Evolutionary conservation across 2,329 filamentous ascomycete species (phyloP).

Genomic region (Dothidotthia symphoricarpi): DNA sequence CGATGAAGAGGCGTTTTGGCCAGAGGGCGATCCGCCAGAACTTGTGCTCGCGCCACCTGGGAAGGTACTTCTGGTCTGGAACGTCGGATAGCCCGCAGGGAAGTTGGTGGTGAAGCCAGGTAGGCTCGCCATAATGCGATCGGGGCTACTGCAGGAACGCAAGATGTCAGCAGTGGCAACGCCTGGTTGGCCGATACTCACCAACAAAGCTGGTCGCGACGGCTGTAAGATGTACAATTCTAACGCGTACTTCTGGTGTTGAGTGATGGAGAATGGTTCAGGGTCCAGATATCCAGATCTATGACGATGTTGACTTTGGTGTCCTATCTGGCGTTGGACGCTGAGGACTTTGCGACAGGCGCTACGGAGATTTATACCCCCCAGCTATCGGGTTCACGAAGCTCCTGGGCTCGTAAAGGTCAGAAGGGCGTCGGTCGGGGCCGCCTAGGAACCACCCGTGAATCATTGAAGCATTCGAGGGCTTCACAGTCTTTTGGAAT

Average conservation of each 20-base stretch:
- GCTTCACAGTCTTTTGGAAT: constrained; percentile 29
- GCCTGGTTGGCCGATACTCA: constrained; percentile 25
- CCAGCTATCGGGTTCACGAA: constrained; percentile 10
- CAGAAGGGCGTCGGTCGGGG: constrained; percentile 32
- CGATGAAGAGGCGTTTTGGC: constrained; percentile 18
- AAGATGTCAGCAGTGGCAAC: constrained; percentile 16
- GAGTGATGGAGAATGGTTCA: constrained; percentile 6
- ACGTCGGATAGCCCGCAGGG: constrained; percentile 34
- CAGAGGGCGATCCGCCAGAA: constrained; percentile 25
- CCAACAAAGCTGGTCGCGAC: constrained; percentile 13
- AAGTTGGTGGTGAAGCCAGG: constrained; percentile 35
- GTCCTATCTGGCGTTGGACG: constrained; percentile 14
- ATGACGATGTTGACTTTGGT: constrained; percentile 2
- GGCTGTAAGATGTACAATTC: constrained; percentile 6
- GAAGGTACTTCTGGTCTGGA: constrained; percentile 28
- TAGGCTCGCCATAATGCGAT: constrained; percentile 25
- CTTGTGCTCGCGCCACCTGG: constrained; percentile 23
- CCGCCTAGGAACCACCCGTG: constrained; percentile 24
- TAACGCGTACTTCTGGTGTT: constrained; percentile 5
- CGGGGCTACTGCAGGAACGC: constrained; percentile 31
- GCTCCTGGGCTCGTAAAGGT: constrained; percentile 9
- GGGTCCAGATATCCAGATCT: constrained; percentile 13
- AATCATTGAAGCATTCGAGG: constrained; percentile 28
- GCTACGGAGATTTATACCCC: constrained; percentile 30
- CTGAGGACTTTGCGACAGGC: constrained; percentile 14